Percentiles rank a stretch among this genome's conserved stretches.
Conservation (phyloP, 2,329 filamentous ascomycete species). For the Elsinoe perseae region DNA sequence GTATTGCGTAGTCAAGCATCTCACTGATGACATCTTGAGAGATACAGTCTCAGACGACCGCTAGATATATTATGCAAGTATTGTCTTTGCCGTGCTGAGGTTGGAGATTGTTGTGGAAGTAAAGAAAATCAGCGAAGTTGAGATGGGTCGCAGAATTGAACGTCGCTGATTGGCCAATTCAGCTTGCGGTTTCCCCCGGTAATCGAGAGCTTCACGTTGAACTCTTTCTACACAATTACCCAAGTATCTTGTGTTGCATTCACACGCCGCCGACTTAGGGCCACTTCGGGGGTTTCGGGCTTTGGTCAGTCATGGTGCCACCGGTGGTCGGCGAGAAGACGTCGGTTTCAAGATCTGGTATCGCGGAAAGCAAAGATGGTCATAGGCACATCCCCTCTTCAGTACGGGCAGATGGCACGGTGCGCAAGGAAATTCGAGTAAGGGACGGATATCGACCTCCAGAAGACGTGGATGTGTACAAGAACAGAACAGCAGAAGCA, state of each 20-base stretch:
- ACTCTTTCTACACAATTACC: too few relatives aligned
- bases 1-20: conserved; percentile 23
- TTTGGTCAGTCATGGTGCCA: conserved; percentile 5
- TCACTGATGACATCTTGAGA: conserved; percentile 53
- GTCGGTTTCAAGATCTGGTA: conserved; percentile 55
- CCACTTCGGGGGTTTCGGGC: too few relatives aligned
- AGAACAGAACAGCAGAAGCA: conserved; percentile 78
- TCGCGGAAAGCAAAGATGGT: conserved; percentile 66
- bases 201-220: neutral
- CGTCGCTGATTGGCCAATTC: conserved; percentile 13
- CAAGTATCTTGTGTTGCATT: too few relatives aligned
- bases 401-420: conserved; percentile 74
- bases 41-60: neutral
- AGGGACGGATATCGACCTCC: conserved; percentile 87
- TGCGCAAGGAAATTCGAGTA: conserved; percentile 90
- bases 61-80: conserved; percentile 15
- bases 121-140: conserved; percentile 18
- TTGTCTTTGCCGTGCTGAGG: neutral
- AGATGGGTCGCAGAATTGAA: conserved; percentile 23
- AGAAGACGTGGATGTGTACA: conserved; percentile 94
- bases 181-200: conserved; percentile 18
- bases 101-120: neutral
- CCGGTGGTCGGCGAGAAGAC: conserved; percentile 44
- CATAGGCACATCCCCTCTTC: conserved; percentile 86
- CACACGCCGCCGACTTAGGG: too few relatives aligned